Conservation (phyloP, 2,329 filamentous ascomycete genomes). For the Neocatenulostroma microsporum region DNA sequence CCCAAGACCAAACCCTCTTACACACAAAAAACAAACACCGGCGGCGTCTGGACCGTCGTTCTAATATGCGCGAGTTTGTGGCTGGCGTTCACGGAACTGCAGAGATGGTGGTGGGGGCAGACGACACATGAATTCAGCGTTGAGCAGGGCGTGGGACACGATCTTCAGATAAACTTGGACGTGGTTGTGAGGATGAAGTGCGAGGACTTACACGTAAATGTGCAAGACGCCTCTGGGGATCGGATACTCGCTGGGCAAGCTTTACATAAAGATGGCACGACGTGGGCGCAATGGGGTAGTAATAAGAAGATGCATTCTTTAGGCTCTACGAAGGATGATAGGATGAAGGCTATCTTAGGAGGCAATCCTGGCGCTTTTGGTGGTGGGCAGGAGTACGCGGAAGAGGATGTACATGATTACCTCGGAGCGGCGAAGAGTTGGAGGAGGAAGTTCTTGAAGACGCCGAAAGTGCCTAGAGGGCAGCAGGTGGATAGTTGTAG, state of each 20-base stretch:
- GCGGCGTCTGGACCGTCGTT: conserved; percentile 86
- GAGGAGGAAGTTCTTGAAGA: conserved; percentile 62
- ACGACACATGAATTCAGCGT: conserved; percentile 89
- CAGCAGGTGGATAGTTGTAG: conserved; percentile 64
- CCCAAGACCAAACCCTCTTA: conserved; percentile 96
- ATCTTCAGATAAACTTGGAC: conserved; percentile 91
- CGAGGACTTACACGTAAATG: conserved; percentile 83
- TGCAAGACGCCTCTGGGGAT: conserved; percentile 91
- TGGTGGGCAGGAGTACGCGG: conserved; percentile 46
- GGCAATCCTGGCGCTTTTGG: conserved; percentile 56
- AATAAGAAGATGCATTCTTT: conserved; percentile 52
- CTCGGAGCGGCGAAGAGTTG: conserved; percentile 62
- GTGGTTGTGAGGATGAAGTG: conserved; percentile 87
- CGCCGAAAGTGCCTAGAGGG: conserved; percentile 53
- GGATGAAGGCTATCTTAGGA: conserved; percentile 37
- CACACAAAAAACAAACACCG: conserved; percentile 71
- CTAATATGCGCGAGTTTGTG: conserved; percentile 67
- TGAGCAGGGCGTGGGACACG: conserved; percentile 80
- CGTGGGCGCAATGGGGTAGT: conserved; percentile 74
- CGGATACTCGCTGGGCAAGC: conserved; percentile 73
- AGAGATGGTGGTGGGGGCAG: conserved; percentile 73
- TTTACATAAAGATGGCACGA: conserved; percentile 67
- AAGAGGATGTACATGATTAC: conserved; percentile 89
- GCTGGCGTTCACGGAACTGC: conserved; percentile 69
- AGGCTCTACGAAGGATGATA: conserved; percentile 54